Evolutionary conservation across 176 grass and related monocot species (phyloP).

Genomic region (Oropetium thomaeum): DNA sequence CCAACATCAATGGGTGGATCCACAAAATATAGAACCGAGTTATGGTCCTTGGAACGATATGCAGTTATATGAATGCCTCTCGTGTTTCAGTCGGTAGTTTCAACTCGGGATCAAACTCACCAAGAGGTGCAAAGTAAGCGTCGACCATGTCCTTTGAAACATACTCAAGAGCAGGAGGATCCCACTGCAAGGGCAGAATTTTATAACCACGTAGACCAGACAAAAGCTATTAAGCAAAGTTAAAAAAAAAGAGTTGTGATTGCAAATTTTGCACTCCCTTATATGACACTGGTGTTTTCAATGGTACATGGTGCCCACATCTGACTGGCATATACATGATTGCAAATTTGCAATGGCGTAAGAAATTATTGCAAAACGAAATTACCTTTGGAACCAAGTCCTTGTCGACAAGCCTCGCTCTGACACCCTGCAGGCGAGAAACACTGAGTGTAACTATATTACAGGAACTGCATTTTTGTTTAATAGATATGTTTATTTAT

Average conservation of each 20-base stretch:
- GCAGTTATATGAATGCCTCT: background rate
- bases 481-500: background rate
- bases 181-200: slow-evolving; percentile 63
- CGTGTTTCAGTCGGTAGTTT: slow-evolving; percentile 36
- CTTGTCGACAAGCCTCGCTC: slow-evolving; percentile 75
- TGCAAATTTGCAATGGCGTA: too few relatives aligned
- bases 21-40: background rate
- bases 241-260: too few relatives aligned
- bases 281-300: too few relatives aligned
- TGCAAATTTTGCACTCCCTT: too few relatives aligned
- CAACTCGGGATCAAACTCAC: slow-evolving; percentile 72
- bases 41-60: background rate
- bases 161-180: slow-evolving; percentile 79
- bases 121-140: slow-evolving; percentile 73
- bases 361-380: too few relatives aligned
- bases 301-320: too few relatives aligned
- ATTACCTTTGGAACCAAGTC: slow-evolving; percentile 82
- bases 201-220: background rate
- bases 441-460: background rate
- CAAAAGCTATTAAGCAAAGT: background rate
- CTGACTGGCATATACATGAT: too few relatives aligned
- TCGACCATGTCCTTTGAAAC: slow-evolving; percentile 81
- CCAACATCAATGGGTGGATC: background rate
- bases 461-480: background rate
- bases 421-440: slow-evolving; percentile 57